These are phyloP conservation scores for Funneliformis caledonium DNA, from an alignment of 371 early-diverging fungal genomes.

Conservation along the genomic window DNA sequence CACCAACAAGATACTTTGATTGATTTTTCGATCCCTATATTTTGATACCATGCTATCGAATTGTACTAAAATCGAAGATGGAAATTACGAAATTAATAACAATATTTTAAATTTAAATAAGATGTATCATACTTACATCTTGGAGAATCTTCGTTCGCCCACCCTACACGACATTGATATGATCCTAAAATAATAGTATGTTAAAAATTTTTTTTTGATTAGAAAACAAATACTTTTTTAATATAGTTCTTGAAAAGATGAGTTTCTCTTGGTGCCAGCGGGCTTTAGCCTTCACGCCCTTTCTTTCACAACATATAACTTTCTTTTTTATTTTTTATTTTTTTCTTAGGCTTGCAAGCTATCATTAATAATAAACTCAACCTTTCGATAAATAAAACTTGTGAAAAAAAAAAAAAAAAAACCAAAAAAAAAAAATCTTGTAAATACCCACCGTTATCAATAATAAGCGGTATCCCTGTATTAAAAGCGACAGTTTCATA, in stretches of 20 bases:
- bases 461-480: conserved; percentile 18
- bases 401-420: too few relatives aligned
- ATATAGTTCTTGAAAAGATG: neutral
- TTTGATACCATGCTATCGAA: conserved; percentile 85
- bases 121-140: conserved; percentile 54
- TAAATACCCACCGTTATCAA: conserved; percentile 30
- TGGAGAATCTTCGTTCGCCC: conserved; percentile 71
- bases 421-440: neutral
- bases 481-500: conserved; percentile 15
- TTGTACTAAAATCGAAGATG: conserved; percentile 55
- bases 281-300: neutral
- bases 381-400: neutral
- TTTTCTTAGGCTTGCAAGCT: too few relatives aligned
- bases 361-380: neutral
- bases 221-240: neutral
- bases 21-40: conserved; percentile 76
- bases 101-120: neutral
- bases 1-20: conserved; percentile 63
- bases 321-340: neutral
- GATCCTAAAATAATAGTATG: conserved; percentile 57
- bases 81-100: neutral
- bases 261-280: neutral
- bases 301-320: neutral
- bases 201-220: neutral
- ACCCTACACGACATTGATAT: conserved; percentile 80